Evolutionary conservation across 495 filamentous ascomycete genomes (phyloP).

Genomic region (Barbatosphaeria neglecta): DNA sequence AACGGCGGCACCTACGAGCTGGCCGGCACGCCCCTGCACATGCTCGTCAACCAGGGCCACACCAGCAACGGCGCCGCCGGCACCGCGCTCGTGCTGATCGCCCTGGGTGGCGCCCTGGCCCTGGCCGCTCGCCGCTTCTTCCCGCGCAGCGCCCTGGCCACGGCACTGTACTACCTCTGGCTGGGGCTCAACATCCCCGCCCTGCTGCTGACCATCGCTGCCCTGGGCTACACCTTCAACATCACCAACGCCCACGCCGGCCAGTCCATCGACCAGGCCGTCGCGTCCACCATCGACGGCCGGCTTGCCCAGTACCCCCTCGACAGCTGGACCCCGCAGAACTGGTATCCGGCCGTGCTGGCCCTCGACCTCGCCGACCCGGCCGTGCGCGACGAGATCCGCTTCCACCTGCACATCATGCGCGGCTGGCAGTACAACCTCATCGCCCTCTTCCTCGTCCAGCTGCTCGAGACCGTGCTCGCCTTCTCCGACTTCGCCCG

Average conservation of each 20-base stretch:
- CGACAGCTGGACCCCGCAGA: conserved; percentile 42
- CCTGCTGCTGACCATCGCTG: conserved; percentile 31
- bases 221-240: conserved; percentile 34
- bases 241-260: conserved; percentile 27
- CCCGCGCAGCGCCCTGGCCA: conserved; percentile 3
- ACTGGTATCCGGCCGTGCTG: conserved; percentile 41
- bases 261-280: conserved; percentile 25
- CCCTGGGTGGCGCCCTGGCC: conserved; percentile 30
- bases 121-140: conserved; percentile 6
- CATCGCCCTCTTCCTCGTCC: conserved; percentile 37
- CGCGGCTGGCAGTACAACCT: conserved; percentile 44
- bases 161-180: conserved; percentile 25
- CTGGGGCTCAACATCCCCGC: conserved; percentile 27
- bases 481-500: not conserved
- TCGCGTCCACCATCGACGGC: conserved; percentile 21
- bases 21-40: conserved; percentile 24
- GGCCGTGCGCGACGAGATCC: conserved; percentile 21
- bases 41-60: conserved; percentile 37
- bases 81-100: conserved; percentile 35
- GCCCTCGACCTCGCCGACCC: conserved; percentile 26
- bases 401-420: conserved; percentile 29
- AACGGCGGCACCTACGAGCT: conserved; percentile 20
- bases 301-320: conserved; percentile 25
- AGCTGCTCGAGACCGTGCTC: conserved; percentile 16
- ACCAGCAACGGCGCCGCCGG: conserved; percentile 38